Evolutionary conservation across 495 filamentous ascomycete species (phyloP), one percentile per base, ranked within the genome.

Genomic region (Jackrogersella minutella): DNA sequence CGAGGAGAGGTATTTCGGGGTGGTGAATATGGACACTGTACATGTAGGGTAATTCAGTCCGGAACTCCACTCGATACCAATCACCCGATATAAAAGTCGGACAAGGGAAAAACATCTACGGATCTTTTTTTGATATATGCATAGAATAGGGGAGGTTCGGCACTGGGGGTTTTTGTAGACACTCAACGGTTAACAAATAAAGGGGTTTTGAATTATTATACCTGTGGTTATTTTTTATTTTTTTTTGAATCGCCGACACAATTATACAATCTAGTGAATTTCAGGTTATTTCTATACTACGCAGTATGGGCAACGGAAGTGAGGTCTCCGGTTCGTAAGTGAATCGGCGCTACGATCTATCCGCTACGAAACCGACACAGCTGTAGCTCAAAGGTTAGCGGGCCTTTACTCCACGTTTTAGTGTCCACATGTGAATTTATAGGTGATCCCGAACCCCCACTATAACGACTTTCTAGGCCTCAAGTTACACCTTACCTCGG

Each of bases 41-140:
- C 26, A 57, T 69, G 56, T 69, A 69, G 34, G 65, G 37, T 65
- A 57, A 65, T 62, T 36, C 21, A 31, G 66, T 64, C 66, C 61
- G 41, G 61, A 60, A 69, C 66, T 69, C 66, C 66, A 65, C 66
- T 69, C 66, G 66, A 57, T 69, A 69, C 44, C 44, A 61, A 64
- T 55, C 49, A 64, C 30, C 14, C 14, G 39, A 66, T 43, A 43
- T 54, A 46, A 66, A n/a, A 55, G 44, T 17, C 21, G 55, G 53
- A 43, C 59, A 56, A 31, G 28, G 28, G 37, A 44, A 39, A 47
- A 22, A 50, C 58, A 30, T 57, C 52, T 9, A 37, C 57, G 58
- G 47, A 52, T 22, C 51, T 57, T 68, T 36, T n/a, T n/a, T n/a
- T n/a, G n/a, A n/a, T n/a, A n/a, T n/a, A n/a, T n/a, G n/a, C 28